Evolutionary conservation across 2,329 filamentous ascomycete genomes (phyloP).

Genomic region (Catunica adiposa): DNA sequence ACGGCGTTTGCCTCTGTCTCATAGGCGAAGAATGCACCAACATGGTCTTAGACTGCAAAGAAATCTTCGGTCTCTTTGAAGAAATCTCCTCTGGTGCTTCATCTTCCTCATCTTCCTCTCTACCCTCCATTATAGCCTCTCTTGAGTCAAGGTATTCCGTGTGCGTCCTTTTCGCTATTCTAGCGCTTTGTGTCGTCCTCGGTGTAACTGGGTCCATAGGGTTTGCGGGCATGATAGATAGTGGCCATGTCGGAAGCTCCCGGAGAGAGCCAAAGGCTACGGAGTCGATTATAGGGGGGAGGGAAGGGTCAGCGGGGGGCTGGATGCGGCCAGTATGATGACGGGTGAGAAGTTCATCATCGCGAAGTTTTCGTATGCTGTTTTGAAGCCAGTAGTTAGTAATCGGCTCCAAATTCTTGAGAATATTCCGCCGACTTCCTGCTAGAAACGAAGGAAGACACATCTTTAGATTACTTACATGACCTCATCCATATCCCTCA

Average conservation of each 20-base stretch:
- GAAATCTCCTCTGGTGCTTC: conserved; percentile 14
- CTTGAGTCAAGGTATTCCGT: not conserved
- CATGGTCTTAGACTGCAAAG: not conserved
- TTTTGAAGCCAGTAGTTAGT: not conserved
- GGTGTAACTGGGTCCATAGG: not conserved
- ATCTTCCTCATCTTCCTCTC: conserved; percentile 19
- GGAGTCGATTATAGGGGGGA: conserved; percentile 55
- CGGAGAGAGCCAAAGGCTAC: not conserved
- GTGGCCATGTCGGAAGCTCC: not conserved
- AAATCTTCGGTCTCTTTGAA: not conserved
- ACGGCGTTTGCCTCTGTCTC: too few relatives aligned
- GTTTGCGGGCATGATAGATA: too few relatives aligned
- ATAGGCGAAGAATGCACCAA: too few relatives aligned
- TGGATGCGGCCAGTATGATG: conserved; percentile 57
- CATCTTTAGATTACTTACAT: conserved; percentile 38
- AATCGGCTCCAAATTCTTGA: not conserved
- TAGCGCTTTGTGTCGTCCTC: not conserved
- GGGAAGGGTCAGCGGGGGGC: conserved; percentile 53
- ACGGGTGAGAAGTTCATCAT: conserved; percentile 51
- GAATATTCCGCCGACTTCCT: too few relatives aligned
- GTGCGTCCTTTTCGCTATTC: not conserved
- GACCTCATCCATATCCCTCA: conserved; percentile 73
- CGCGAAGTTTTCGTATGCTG: conserved; percentile 64
- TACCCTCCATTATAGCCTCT: not conserved
- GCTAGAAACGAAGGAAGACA: not conserved